phyloP scores from a whole-genome alignment of 345 rosid species.

The Salix udensis region DNA sequence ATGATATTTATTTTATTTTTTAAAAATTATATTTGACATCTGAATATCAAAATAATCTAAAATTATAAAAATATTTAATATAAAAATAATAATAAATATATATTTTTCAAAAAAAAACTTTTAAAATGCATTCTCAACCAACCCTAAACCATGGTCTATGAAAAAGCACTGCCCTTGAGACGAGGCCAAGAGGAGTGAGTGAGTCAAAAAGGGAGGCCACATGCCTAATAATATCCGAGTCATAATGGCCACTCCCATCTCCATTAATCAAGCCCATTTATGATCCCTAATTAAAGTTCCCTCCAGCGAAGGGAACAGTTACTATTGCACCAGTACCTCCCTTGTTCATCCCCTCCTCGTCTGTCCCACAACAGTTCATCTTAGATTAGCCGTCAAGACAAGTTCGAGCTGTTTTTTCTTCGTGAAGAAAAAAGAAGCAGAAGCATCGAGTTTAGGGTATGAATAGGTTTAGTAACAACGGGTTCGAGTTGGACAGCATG shows the following conservation, averaged over 20 bases:
- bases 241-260: constrained; percentile 21
- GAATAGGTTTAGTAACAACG: background rate
- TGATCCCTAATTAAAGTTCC: background rate
- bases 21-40: too few species aligned
- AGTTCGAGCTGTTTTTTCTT: too few species aligned
- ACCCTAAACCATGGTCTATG: background rate
- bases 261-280: constrained; percentile 11
- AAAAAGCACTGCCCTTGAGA: constrained; percentile 1
- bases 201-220: constrained; percentile 5
- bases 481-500: background rate
- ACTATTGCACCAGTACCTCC: background rate
- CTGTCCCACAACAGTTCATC: too few species aligned
- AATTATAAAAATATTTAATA: too few species aligned
- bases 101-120: too few species aligned
- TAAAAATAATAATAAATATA: too few species aligned
- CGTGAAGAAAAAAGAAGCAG: background rate
- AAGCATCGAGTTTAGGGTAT: background rate
- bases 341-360: too few species aligned
- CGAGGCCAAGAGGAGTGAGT: constrained; percentile 1
- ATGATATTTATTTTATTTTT: too few species aligned
- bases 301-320: background rate
- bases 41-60: too few species aligned
- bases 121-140: too few species aligned
- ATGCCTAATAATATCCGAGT: constrained; percentile 3
- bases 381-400: too few species aligned